Percentiles rank a stretch among this genome's conserved stretches.
phyloP scores from a whole-genome alignment of 148 eudicot species.

The Polygonum maritimum region DNA sequence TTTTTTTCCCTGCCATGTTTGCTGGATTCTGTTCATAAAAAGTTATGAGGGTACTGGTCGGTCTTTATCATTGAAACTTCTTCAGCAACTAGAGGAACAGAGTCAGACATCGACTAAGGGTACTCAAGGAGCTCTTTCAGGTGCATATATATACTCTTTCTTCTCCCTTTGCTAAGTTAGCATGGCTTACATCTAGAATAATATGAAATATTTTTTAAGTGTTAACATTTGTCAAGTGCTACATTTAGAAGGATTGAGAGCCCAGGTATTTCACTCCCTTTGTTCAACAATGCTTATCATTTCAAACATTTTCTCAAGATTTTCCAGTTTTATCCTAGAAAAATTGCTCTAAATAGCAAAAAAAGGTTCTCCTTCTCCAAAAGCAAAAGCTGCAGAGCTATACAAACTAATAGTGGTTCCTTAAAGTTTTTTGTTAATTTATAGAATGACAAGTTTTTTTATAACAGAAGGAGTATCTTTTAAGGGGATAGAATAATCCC shows the following conservation, averaged over 20 bases:
- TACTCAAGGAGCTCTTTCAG: conserved; percentile 51
- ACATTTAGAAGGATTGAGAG: background rate
- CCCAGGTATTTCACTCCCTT: background rate
- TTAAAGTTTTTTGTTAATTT: too few relatives aligned
- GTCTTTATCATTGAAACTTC: conserved; percentile 81
- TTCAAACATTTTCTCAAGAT: too few relatives aligned
- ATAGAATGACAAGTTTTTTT: too few relatives aligned
- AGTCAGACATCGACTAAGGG: conserved; percentile 47
- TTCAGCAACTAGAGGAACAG: conserved; percentile 86
- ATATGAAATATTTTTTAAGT: background rate
- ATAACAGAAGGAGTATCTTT: background rate
- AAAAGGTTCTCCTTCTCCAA: too few relatives aligned
- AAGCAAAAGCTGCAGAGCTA: too few relatives aligned
- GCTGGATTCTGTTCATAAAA: conserved; percentile 12
- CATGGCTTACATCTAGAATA: background rate
- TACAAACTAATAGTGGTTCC: too few relatives aligned
- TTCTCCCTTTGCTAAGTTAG: background rate
- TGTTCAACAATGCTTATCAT: too few relatives aligned
- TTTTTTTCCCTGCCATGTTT: background rate
- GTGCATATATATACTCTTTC: conserved; percentile 18
- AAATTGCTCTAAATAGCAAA: too few relatives aligned
- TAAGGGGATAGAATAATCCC: background rate
- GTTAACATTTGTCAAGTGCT: background rate
- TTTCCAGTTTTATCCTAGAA: too few relatives aligned
- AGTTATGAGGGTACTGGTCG: conserved; percentile 99